These are phyloP conservation scores for Nitzschia sp. DNA, from an alignment of 108 stramenopile genomes.

Conservation along the genomic window DNA sequence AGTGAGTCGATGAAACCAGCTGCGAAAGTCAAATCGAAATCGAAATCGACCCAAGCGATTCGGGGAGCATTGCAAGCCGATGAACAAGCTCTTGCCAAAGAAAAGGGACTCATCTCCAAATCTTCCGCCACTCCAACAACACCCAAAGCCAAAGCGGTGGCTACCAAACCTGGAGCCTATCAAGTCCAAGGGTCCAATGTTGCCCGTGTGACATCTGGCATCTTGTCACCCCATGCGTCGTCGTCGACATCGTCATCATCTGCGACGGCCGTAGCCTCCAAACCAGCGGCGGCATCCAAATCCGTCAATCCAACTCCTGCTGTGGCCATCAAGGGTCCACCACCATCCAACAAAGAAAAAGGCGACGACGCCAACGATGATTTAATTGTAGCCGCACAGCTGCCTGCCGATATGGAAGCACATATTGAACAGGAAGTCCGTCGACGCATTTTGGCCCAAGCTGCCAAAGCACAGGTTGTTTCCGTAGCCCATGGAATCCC, in stretches of 20 bases:
- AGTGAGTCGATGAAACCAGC: too few species aligned
- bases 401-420: conserved; percentile 19
- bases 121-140: neutral
- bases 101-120: neutral
- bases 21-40: too few species aligned
- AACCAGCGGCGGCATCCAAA: neutral
- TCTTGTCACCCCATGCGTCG: neutral
- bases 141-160: neutral
- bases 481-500: conserved; percentile 4
- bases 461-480: conserved; percentile 25
- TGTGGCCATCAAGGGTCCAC: neutral
- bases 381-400: conserved; percentile 24
- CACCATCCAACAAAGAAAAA: neutral
- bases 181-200: conserved; percentile 10
- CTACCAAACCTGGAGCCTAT: conserved; percentile 15
- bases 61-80: too few species aligned
- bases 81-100: too few species aligned
- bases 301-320: neutral
- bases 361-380: neutral
- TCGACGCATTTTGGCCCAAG: conserved; percentile 16
- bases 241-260: neutral
- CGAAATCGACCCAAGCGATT: too few species aligned
- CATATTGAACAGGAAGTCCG: conserved; percentile 30
- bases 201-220: neutral
- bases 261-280: neutral